Evolutionary conservation across 129 eudicot genomes (phyloP).

Genomic region (Tanacetum coccineum): DNA sequence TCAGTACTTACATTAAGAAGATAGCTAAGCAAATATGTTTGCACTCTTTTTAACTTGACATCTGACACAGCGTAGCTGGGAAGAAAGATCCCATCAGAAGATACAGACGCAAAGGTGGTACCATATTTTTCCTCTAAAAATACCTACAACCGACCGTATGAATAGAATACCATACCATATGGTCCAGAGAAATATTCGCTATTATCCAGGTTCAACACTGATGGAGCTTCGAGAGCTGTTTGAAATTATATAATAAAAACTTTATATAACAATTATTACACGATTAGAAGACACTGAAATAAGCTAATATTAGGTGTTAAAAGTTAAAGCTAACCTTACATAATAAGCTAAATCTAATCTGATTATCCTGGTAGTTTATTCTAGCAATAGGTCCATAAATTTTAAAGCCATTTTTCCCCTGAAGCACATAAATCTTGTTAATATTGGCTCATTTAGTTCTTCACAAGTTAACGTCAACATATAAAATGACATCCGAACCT

Average conservation of each 20-base stretch:
- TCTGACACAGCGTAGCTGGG: too few species aligned
- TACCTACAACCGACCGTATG: too few species aligned
- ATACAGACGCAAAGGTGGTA: too few species aligned
- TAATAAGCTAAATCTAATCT: slow-evolving; percentile 54
- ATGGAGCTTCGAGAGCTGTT: slow-evolving; percentile 69
- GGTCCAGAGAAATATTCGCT: slow-evolving; percentile 57
- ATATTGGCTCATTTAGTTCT: neutral
- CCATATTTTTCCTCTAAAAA: too few species aligned
- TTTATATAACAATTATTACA: neutral
- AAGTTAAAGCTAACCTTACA: slow-evolving; percentile 41
- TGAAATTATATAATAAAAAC: slow-evolving; percentile 13
- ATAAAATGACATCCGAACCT: slow-evolving; percentile 17
- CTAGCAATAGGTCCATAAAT: slow-evolving; percentile 68
- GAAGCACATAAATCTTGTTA: slow-evolving; percentile 18
- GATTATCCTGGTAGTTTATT: slow-evolving; percentile 53
- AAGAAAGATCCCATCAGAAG: too few species aligned
- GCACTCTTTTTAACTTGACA: too few species aligned
- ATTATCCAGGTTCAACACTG: slow-evolving; percentile 51
- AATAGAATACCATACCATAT: slow-evolving; percentile 53
- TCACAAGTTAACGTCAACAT: neutral
- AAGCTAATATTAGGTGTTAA: neutral
- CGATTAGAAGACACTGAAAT: neutral
- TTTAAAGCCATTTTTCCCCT: slow-evolving; percentile 73
- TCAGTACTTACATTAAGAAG: too few species aligned
- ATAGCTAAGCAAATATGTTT: too few species aligned